A percentile compares a stretch with the other conserved stretches of the same genome.
Conservation (phyloP, 2,329 filamentous ascomycete genomes). For the Grosmannia huntii region DNA sequence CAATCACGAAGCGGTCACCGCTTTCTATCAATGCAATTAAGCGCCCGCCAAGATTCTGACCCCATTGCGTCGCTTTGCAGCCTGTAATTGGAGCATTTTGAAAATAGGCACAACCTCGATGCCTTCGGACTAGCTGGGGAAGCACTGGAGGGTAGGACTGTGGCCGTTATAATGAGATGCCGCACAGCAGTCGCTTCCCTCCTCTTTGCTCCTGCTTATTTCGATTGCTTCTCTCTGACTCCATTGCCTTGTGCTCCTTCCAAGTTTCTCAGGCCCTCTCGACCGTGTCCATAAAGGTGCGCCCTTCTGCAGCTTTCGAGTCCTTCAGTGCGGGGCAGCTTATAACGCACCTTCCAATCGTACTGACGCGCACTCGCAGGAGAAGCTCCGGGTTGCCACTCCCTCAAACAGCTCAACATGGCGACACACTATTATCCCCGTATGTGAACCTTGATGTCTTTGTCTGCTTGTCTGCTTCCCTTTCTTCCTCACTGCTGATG, state of each 20-base stretch:
- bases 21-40: not conserved
- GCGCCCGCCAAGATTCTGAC: not conserved
- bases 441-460: not conserved
- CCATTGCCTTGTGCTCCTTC: not conserved
- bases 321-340: not conserved
- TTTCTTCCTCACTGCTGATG: not conserved
- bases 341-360: not conserved
- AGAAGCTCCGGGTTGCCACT: not conserved
- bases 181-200: not conserved
- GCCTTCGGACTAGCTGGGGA: not conserved
- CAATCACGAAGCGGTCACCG: not conserved
- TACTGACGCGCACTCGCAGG: not conserved
- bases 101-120: not conserved
- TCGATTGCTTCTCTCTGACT: not conserved
- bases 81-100: not conserved
- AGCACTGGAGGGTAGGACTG: not conserved
- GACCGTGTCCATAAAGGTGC: not conserved
- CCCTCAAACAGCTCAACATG: not conserved
- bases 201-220: not conserved
- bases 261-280: not conserved
- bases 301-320: not conserved
- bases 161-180: not conserved
- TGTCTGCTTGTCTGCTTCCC: not conserved
- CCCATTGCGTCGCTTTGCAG: not conserved
- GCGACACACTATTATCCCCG: slow-evolving; percentile 1